A percentile compares a stretch with the other conserved stretches of the same genome.
phyloP scores from a whole-genome alignment of 768 basidiomycete species.

The Lactarius sp. region DNA sequence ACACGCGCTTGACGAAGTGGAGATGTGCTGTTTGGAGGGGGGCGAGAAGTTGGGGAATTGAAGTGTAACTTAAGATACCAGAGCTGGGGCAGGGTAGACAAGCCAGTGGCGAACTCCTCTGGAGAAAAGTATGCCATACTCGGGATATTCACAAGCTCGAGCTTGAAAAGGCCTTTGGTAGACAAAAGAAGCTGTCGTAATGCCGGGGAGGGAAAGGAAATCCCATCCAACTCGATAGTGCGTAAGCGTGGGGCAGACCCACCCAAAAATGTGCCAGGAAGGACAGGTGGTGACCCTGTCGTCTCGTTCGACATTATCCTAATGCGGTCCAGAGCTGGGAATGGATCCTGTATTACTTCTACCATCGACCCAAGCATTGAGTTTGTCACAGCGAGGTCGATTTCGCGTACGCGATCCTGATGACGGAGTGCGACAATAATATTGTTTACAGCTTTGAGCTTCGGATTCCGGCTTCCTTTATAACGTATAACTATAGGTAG shows the following conservation, averaged over 20 bases:
- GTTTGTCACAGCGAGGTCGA: not conserved
- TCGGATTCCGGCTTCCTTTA: not conserved
- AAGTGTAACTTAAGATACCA: not conserved
- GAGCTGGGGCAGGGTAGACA: constrained; percentile 5
- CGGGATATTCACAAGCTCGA: not conserved
- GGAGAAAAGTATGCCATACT: not conserved
- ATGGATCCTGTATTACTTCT: constrained; percentile 31
- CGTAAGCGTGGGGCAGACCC: constrained; percentile 3
- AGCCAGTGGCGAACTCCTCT: not conserved
- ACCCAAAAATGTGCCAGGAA: not conserved
- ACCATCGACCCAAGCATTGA: constrained; percentile 23
- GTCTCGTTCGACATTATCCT: constrained; percentile 31
- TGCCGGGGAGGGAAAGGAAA: not conserved
- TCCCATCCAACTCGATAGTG: not conserved
- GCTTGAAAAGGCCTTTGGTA: not conserved
- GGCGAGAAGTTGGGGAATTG: not conserved
- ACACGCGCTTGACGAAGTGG: not conserved
- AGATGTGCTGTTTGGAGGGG: not conserved
- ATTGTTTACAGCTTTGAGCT: not conserved
- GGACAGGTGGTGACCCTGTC: constrained; percentile 34
- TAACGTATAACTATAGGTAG: not conserved
- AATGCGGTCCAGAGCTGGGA: constrained; percentile 16
- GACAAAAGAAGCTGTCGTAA: constrained; percentile 11
- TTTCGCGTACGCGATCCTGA: not conserved
- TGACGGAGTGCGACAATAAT: not conserved